Base-by-base conservation (phyloP, 805 yeast species). In the Yarrowia hollandica region DNA sequence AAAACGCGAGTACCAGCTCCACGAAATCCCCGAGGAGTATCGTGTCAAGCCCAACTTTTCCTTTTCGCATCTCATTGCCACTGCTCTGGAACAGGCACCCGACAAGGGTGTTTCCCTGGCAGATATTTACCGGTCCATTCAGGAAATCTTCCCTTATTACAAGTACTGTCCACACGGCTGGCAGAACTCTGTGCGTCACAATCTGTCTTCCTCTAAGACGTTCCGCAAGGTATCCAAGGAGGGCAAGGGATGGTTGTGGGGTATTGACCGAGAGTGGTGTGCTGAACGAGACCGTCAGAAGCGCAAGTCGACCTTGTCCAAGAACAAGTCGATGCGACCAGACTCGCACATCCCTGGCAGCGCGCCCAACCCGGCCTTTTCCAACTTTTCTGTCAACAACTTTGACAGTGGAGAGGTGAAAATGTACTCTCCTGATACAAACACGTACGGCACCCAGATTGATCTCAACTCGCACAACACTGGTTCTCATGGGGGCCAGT, bases 201-300 rank as follows among this genome's bases (percentile, higher is more conserved):
- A 90, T 66, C 76, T 94, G 35, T 86, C 92, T 19, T 77, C 90
- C 64, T 90, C 90, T 72, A 90, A 89, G 72, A 84, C 92, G 6
- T 94, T 92, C 74, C 78, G 82, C 57, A 87, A 87, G 67, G 85
- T 87, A 14, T 83, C 90, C 34, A 85, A 86, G 62, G 94, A 88
- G 65, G 94, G 95, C n/a, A 87, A 87, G 70, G 96, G 96, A 60
- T 91, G 96, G 95, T 74, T 88, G 26, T 92, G 96, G 96, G 92
- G 92, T 3, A 75, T 94, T 35, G 96, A 94, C 73, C 96, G 90
- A 62, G 86, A 83, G 61, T 89, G 85, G 63, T 82, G 88, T 60
- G 84, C 84, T 18, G 97, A 90, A 65, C 82, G 88, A 71, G 97
- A 91, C 68, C 82, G 79, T 62, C 83, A 79, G 46, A 82, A 88